Conservation (phyloP, 805 yeast species). For the Sporopachydermia lactativora region DNA sequence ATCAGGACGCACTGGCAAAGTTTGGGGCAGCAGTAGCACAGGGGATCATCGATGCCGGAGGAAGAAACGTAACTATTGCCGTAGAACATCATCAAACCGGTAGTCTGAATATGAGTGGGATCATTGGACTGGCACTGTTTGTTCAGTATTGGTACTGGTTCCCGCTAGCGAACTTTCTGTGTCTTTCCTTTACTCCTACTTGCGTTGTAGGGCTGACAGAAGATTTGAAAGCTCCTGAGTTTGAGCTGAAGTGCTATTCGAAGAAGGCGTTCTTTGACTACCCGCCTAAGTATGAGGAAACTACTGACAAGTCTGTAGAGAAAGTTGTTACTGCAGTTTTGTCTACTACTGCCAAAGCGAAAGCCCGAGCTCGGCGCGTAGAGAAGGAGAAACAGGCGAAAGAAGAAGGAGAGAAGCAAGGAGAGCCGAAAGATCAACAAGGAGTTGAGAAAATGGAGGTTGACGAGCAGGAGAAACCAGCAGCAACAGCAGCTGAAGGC, state of each 20-base stretch:
- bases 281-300: constrained; percentile 78
- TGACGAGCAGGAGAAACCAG: constrained; percentile 12
- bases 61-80: constrained; percentile 90
- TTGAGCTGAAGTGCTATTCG: constrained; percentile 68
- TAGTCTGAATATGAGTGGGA: constrained; percentile 78
- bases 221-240: constrained; percentile 77
- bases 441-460: constrained; percentile 28
- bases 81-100: constrained; percentile 82
- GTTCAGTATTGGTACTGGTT: constrained; percentile 98
- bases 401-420: constrained; percentile 31
- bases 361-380: constrained; percentile 71
- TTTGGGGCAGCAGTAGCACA: constrained; percentile 96
- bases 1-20: constrained; percentile 93
- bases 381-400: constrained; percentile 37
- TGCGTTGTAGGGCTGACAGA: constrained; percentile 75
- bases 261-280: constrained; percentile 71
- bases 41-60: constrained; percentile 98
- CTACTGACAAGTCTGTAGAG: constrained; percentile 71
- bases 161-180: constrained; percentile 87
- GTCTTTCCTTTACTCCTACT: constrained; percentile 87
- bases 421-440: constrained; percentile 7
- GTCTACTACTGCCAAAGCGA: constrained; percentile 89
- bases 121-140: constrained; percentile 83
- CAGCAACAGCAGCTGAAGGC: constrained; percentile 12
- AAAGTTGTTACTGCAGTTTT: constrained; percentile 86